Evolutionary conservation across 2,329 filamentous ascomycete genomes (phyloP), one percentile per base, ranked within the genome.

Genomic region (Stagonosporopsis vannaccii): DNA sequence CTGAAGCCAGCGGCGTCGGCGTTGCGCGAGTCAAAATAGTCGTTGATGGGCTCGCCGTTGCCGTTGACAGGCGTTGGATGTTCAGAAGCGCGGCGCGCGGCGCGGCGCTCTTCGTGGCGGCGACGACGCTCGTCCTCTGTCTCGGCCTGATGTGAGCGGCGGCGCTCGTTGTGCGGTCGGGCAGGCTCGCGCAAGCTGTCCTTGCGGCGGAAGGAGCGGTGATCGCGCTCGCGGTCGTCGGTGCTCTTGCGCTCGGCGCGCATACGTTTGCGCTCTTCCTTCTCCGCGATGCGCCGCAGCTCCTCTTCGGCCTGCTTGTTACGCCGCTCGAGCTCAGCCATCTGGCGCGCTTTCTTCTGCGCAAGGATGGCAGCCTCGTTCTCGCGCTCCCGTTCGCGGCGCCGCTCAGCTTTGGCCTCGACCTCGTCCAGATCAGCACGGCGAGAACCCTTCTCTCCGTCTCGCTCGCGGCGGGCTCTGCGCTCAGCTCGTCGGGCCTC

Each of bases 21-120:
- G 61, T 80, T 80, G 65, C 78, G 78, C 59, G 72, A 67, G 64
- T 80, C 78, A 62, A 79, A 80, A 70, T 80, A 79, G 57, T 78
- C 78, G 36, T 66, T 71, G 44, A 75, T 75, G 56, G 75, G 73
- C 43, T 75, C 74, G 67, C 59, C 74, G 6, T 49, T 35, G 25
- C 60, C 74, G 12, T 51, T 50, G 17, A 42, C 58, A 36, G 55
- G 49, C 11, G 55, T 20, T 15, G 70, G 53, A 19, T 70, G 67
- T 36, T 72, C 72, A 40, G 75, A 76, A 9, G 72, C 71, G 41
- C 71, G 73, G 45, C 77, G 77, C 40, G 76, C 72, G 6, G 66
- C 58, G 51, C 75, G 61, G 33, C 76, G 76, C 26, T 78, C 77
- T 44, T 80, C 79, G 59, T 81, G 78, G 52, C 77, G 78, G 42